Evolutionary conservation across 1,139 yeast genomes (phyloP).

Genomic region (Magnusiomyces clavatus): DNA sequence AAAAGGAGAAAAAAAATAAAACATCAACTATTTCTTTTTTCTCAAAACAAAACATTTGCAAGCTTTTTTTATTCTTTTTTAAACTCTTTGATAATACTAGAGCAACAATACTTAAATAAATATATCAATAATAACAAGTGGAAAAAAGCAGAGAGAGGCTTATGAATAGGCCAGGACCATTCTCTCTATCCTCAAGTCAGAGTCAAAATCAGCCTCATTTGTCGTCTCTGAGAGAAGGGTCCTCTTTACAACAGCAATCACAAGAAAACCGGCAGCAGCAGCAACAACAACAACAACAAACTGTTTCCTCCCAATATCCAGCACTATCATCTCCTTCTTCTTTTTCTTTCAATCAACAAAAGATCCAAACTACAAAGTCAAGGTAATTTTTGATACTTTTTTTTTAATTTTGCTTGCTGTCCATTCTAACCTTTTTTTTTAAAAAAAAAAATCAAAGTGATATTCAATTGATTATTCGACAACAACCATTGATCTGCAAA

Average conservation of each 20-base stretch:
- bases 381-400: background rate
- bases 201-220: background rate
- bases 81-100: too few species aligned
- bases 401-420: background rate
- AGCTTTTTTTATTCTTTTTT: too few species aligned
- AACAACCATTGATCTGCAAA: constrained; percentile 14
- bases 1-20: background rate
- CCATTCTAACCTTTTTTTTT: background rate
- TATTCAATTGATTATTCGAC: constrained; percentile 12
- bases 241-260: background rate
- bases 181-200: constrained; percentile 3
- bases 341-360: too few species aligned
- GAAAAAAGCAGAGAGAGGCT: constrained; percentile 1
- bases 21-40: too few species aligned
- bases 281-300: background rate
- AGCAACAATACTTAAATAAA: background rate
- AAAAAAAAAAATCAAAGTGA: background rate
- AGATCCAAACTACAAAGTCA: background rate
- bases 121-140: too few species aligned
- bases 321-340: background rate
- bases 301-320: background rate
- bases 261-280: background rate
- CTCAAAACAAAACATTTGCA: too few species aligned
- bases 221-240: constrained; percentile 1
- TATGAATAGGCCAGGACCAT: constrained; percentile 6